These are phyloP conservation scores for Elsinoe perseae DNA, from an alignment of 2,329 filamentous ascomycete species.

Conservation along the genomic window DNA sequence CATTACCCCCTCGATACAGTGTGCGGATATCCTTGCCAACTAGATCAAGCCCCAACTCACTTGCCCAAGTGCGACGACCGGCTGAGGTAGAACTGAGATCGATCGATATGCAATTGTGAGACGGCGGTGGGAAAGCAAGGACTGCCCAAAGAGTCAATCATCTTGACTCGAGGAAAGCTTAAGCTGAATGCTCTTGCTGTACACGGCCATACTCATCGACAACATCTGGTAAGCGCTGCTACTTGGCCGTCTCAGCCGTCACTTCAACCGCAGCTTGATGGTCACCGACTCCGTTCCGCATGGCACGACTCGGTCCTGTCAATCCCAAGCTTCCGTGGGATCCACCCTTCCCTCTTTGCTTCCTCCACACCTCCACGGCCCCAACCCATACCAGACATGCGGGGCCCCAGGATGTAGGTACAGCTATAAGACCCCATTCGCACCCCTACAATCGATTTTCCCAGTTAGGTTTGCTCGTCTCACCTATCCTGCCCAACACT, in stretches of 20 bases:
- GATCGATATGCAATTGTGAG: background rate
- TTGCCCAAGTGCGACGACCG: background rate
- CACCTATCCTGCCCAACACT: background rate
- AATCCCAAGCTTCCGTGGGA: slow-evolving; percentile 12
- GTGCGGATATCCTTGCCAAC: slow-evolving; percentile 1
- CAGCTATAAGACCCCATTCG: slow-evolving; percentile 10
- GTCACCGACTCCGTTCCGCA: background rate
- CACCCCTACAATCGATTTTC: background rate
- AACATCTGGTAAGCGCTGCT: background rate
- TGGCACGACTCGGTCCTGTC: slow-evolving; percentile 1
- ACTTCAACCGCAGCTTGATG: background rate
- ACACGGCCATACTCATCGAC: background rate
- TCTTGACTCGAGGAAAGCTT: slow-evolving; percentile 4
- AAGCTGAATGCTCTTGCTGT: no score
- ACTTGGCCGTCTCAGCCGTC: slow-evolving; percentile 5
- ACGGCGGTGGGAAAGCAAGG: background rate
- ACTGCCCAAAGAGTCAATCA: background rate
- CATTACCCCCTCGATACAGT: slow-evolving; percentile 5
- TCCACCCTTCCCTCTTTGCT: slow-evolving; percentile 7
- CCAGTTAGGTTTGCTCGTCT: slow-evolving; percentile 2
- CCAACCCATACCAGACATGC: background rate
- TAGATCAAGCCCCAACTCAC: background rate
- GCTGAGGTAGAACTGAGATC: background rate
- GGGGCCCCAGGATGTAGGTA: background rate
- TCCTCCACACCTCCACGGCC: background rate